A percentile compares a stretch with the other conserved stretches of the same genome.
Conservation (phyloP, 2,329 filamentous ascomycete species). For the Magnaporthiopsis rhizophila region DNA sequence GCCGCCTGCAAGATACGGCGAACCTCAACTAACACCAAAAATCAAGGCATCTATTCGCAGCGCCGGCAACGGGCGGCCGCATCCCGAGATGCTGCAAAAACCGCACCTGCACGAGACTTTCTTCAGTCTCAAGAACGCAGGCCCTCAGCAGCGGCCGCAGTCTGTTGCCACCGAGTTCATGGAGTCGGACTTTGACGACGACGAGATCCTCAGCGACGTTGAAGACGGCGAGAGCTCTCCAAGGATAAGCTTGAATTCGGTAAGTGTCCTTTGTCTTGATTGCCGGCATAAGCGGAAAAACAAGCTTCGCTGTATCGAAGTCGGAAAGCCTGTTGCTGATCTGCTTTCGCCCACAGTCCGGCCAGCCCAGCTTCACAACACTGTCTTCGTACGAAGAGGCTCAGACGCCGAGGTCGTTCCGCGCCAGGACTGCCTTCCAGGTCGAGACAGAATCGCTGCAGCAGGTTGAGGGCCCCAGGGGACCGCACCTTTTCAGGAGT, state of each 20-base stretch:
- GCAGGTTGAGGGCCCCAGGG: slow-evolving; percentile 69
- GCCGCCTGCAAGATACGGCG: background rate
- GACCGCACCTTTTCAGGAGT: slow-evolving; percentile 77
- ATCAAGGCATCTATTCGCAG: slow-evolving; percentile 2
- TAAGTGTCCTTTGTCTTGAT: slow-evolving; percentile 33
- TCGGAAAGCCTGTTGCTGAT: background rate
- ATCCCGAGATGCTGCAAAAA: slow-evolving; percentile 7
- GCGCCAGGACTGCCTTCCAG: slow-evolving; percentile 51
- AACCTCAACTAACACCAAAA: slow-evolving; percentile 1
- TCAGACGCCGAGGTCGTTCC: slow-evolving; percentile 64
- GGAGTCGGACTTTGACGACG: slow-evolving; percentile 68
- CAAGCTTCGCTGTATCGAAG: background rate
- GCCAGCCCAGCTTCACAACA: slow-evolving; percentile 72
- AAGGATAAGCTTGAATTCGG: slow-evolving; percentile 62
- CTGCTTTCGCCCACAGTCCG: slow-evolving; percentile 41
- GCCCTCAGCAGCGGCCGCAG: slow-evolving; percentile 42
- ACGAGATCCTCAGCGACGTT: slow-evolving; percentile 47
- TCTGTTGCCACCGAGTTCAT: slow-evolving; percentile 71
- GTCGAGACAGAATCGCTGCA: slow-evolving; percentile 51
- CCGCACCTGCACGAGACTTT: slow-evolving; percentile 46
- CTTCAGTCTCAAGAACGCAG: slow-evolving; percentile 47
- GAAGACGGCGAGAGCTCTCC: slow-evolving; percentile 57
- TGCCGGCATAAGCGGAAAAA: background rate
- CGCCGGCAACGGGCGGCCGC: slow-evolving; percentile 4
- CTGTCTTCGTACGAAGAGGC: slow-evolving; percentile 81